Evolutionary conservation across 1,139 yeast genomes (phyloP).

Genomic region (Candida tetrigidarum): DNA sequence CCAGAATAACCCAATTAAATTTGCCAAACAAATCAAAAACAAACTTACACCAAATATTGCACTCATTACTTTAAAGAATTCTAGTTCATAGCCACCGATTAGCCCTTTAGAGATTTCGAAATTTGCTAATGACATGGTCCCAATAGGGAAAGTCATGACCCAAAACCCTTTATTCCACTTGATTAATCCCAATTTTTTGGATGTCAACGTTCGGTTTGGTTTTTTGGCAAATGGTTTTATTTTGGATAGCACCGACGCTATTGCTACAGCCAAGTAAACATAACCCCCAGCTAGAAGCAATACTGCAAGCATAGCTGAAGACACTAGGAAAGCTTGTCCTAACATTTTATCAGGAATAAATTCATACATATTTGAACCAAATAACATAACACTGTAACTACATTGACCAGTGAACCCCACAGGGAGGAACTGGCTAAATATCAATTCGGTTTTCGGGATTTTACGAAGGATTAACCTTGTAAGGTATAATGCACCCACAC

Average conservation of each 20-base stretch:
- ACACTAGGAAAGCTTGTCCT: conserved; percentile 17
- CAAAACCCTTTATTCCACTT: conserved; percentile 70
- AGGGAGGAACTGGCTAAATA: conserved; percentile 28
- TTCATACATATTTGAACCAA: conserved; percentile 47
- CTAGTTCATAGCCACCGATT: conserved; percentile 18
- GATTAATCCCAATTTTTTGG: conserved; percentile 31
- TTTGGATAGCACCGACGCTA: conserved; percentile 44
- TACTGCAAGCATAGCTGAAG: conserved; percentile 38
- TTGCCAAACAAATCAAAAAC: conserved; percentile 14
- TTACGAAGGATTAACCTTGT: conserved; percentile 14
- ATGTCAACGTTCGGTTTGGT: conserved; percentile 25
- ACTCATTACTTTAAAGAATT: conserved; percentile 62
- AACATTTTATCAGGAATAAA: conserved; percentile 19
- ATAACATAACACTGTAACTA: conserved; percentile 62
- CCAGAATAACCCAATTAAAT: conserved; percentile 13
- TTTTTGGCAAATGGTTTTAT: conserved; percentile 31
- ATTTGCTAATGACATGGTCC: conserved; percentile 74
- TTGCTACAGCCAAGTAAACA: conserved; percentile 60
- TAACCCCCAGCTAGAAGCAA: conserved; percentile 62
- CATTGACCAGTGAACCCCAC: conserved; percentile 71
- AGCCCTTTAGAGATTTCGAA: conserved; percentile 50
- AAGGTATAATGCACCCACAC: conserved; percentile 15
- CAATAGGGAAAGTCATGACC: conserved; percentile 90
- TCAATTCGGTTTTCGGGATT: conserved; percentile 14
- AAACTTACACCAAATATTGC: conserved; percentile 59